A percentile compares a stretch with the other conserved stretches of the same genome.
These are phyloP conservation scores for Candida krabiensis DNA, from an alignment of 805 yeast species.

Conservation along the genomic window DNA sequence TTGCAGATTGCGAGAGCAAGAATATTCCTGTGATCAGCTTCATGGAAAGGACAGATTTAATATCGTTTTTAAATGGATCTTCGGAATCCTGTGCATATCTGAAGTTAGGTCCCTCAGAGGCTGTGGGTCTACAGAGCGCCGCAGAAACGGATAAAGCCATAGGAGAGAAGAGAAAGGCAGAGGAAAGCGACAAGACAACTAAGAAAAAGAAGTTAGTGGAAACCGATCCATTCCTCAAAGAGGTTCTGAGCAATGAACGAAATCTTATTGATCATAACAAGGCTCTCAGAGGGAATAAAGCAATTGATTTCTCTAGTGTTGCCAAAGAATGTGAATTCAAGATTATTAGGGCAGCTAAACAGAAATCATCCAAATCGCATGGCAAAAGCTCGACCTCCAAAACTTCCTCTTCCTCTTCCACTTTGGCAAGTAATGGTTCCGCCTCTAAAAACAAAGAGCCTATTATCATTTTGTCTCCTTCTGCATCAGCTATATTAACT, in stretches of 20 bases:
- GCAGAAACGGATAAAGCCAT: slow-evolving; percentile 3
- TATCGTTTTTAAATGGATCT: slow-evolving; percentile 77
- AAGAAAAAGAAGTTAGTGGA: slow-evolving; percentile 29
- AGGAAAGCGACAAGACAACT: slow-evolving; percentile 3
- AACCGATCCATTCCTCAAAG: slow-evolving; percentile 50
- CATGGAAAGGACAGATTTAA: slow-evolving; percentile 79
- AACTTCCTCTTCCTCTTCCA: slow-evolving; percentile 2
- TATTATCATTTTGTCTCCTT: slow-evolving; percentile 73
- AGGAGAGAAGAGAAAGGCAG: slow-evolving; percentile 6
- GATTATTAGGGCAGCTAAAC: slow-evolving; percentile 52
- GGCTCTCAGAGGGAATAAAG: slow-evolving; percentile 57
- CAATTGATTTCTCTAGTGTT: slow-evolving; percentile 65
- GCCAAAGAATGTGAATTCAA: slow-evolving; percentile 64
- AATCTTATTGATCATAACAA: slow-evolving; percentile 43
- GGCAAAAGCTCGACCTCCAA: slow-evolving; percentile 3
- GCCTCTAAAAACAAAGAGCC: slow-evolving; percentile 49
- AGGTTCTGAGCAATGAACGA: slow-evolving; percentile 46
- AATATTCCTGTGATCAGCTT: slow-evolving; percentile 74
- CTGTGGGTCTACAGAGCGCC: not conserved
- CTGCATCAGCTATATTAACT: slow-evolving; percentile 70
- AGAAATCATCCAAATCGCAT: slow-evolving; percentile 14
- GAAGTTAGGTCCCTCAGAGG: slow-evolving; percentile 15
- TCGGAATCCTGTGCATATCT: slow-evolving; percentile 59
- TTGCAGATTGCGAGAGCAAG: slow-evolving; percentile 64
- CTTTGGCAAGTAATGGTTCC: slow-evolving; percentile 6